Percentiles rank a stretch among this genome's conserved stretches.
These are phyloP conservation scores for Strigomonas culicis DNA, from an alignment of 208 protist genomes.

Conservation along the genomic window DNA sequence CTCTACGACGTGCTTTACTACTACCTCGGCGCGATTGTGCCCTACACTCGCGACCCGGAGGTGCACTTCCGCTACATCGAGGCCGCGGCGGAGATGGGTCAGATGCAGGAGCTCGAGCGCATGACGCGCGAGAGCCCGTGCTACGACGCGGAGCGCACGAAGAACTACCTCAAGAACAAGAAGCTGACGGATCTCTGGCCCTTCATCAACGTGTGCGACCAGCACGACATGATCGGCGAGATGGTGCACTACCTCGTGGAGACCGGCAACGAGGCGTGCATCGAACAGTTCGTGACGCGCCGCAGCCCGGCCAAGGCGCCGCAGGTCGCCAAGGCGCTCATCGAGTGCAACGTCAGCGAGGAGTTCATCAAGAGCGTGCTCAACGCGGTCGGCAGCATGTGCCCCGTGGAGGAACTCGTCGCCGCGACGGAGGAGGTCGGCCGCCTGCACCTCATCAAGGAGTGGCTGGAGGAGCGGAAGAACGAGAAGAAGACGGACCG, in stretches of 20 bases:
- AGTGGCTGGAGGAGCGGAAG: constrained; percentile 97
- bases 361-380: constrained; percentile 97
- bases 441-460: constrained; percentile 96
- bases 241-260: constrained; percentile 97
- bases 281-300: constrained; percentile 96
- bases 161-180: constrained; percentile 99
- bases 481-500: constrained; percentile 95
- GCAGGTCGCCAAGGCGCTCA: constrained; percentile 96
- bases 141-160: constrained; percentile 97
- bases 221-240: constrained; percentile 98
- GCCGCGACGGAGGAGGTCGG: constrained; percentile 74
- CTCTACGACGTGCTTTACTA: constrained; percentile 96
- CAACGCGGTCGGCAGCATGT: constrained; percentile 93
- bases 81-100: constrained; percentile 96
- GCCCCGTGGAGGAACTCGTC: constrained; percentile 91
- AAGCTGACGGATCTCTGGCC: constrained; percentile 98
- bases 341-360: constrained; percentile 97
- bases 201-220: constrained; percentile 99
- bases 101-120: constrained; percentile 98
- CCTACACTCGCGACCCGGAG: constrained; percentile 95
- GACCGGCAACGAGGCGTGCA: constrained; percentile 95
- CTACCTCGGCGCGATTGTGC: constrained; percentile 97
- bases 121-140: constrained; percentile 97
- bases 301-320: constrained; percentile 97
- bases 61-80: constrained; percentile 99